Conservation (phyloP, 2,329 filamentous ascomycete species). For the Calcarisporium arbuscula region DNA sequence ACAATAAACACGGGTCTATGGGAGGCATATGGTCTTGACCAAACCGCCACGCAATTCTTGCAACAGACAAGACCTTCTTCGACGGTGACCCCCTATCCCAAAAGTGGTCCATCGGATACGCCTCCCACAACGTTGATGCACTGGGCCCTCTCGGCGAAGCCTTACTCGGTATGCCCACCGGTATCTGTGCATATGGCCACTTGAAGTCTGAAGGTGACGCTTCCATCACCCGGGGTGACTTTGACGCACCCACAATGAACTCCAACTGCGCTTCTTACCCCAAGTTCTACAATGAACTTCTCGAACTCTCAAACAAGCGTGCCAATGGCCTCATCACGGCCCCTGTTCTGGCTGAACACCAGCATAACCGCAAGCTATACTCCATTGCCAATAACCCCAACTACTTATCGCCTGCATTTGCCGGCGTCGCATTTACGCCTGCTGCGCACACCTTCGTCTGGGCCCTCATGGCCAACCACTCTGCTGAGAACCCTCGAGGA, state of each 20-base stretch:
- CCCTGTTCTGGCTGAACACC: neutral
- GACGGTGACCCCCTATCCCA: constrained; percentile 8
- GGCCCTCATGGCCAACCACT: constrained; percentile 37
- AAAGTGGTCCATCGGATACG: constrained; percentile 10
- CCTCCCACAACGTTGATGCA: constrained; percentile 4
- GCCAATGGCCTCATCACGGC: constrained; percentile 25
- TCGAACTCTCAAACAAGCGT: constrained; percentile 35
- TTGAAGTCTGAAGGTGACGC: constrained; percentile 16
- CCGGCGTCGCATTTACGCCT: constrained; percentile 38
- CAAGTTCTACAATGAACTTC: constrained; percentile 15
- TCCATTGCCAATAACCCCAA: constrained; percentile 42
- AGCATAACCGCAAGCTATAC: constrained; percentile 15
- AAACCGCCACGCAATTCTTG: constrained; percentile 5
- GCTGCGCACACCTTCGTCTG: constrained; percentile 38
- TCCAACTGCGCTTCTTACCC: constrained; percentile 4
- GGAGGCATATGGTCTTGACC: constrained; percentile 3
- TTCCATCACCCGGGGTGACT: constrained; percentile 5
- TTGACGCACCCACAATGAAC: constrained; percentile 1
- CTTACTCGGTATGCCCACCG: constrained; percentile 5
- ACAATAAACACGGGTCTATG: constrained; percentile 7
- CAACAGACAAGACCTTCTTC: constrained; percentile 4
- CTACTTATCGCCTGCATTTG: constrained; percentile 47
- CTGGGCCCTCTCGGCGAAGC: constrained; percentile 3
- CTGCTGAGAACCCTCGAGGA: constrained; percentile 30
- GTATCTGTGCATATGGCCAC: constrained; percentile 6